Percentiles rank a stretch among this genome's conserved stretches.
Conservation (phyloP, 768 basidiomycete species). For the Phanerochaete sordida region DNA sequence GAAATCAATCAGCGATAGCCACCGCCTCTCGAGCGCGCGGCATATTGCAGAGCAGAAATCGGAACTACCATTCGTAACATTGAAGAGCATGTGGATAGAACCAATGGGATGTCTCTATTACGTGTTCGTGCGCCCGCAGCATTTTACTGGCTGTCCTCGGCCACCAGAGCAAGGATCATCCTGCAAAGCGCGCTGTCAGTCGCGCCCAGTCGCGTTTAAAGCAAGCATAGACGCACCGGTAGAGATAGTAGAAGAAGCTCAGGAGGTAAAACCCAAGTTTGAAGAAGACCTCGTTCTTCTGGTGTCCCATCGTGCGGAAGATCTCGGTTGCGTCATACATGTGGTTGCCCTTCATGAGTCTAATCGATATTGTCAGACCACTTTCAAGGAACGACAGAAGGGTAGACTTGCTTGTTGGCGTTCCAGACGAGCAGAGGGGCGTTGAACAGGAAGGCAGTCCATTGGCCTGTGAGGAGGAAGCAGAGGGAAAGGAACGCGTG, state of each 20-base stretch:
- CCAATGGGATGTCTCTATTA: background rate
- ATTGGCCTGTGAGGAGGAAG: conserved; percentile 94
- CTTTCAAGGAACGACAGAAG: background rate
- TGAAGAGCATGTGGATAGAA: background rate
- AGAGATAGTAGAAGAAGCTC: conserved; percentile 90
- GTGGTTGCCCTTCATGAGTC: conserved; percentile 89
- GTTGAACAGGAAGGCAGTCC: conserved; percentile 89
- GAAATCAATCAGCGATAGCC: background rate
- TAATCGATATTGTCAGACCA: conserved; percentile 27
- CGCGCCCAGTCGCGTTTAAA: background rate
- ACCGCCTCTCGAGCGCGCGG: no score
- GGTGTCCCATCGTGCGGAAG: conserved; percentile 87
- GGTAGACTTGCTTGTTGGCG: conserved; percentile 79
- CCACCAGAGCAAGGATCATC: conserved; percentile 51
- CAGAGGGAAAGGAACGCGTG: conserved; percentile 88
- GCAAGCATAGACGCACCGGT: conserved; percentile 52
- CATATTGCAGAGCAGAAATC: no score
- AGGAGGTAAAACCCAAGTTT: conserved; percentile 93
- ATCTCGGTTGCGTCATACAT: conserved; percentile 99
- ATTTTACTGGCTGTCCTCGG: conserved; percentile 26
- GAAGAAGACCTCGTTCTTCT: conserved; percentile 96
- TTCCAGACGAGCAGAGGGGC: conserved; percentile 86
- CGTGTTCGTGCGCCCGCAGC: background rate
- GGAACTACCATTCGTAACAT: background rate
- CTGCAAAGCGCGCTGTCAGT: conserved; percentile 20